Conservation (phyloP, 345 rosid species). For the Schrenkiella parvula region DNA sequence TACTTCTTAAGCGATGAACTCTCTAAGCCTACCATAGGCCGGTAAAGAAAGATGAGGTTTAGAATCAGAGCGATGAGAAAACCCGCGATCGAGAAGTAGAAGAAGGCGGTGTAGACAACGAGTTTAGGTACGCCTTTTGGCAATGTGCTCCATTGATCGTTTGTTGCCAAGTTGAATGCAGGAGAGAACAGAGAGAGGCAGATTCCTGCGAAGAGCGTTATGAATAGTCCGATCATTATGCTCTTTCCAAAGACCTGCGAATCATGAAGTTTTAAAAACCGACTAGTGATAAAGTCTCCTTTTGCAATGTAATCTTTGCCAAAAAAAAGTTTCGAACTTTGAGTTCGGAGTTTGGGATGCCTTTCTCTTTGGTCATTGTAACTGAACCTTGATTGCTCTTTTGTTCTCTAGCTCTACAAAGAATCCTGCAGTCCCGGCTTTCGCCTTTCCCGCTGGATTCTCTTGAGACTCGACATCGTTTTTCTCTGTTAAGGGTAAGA, state of each 20-base stretch:
- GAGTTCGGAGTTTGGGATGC: conserved; percentile 12
- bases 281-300: neutral
- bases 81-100: conserved; percentile 70
- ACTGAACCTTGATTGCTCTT: conserved; percentile 68
- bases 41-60: conserved; percentile 61
- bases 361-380: conserved; percentile 23
- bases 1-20: conserved; percentile 62
- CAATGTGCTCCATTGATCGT: conserved; percentile 77
- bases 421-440: conserved; percentile 55
- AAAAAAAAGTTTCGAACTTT: conserved; percentile 7
- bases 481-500: conserved; percentile 13
- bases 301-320: neutral
- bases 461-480: conserved; percentile 38
- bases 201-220: conserved; percentile 63
- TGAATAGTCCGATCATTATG: conserved; percentile 47
- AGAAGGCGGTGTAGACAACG: conserved; percentile 69
- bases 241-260: conserved; percentile 72
- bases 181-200: conserved; percentile 84
- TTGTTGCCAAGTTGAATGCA: conserved; percentile 79
- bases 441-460: conserved; percentile 27
- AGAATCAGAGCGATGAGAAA: conserved; percentile 53
- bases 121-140: conserved; percentile 65
- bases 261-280: neutral
- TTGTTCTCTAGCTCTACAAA: conserved; percentile 61
- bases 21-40: conserved; percentile 51